Evolutionary conservation across 345 rosid genomes (phyloP).

Genomic region (Hibiscus trionum): DNA sequence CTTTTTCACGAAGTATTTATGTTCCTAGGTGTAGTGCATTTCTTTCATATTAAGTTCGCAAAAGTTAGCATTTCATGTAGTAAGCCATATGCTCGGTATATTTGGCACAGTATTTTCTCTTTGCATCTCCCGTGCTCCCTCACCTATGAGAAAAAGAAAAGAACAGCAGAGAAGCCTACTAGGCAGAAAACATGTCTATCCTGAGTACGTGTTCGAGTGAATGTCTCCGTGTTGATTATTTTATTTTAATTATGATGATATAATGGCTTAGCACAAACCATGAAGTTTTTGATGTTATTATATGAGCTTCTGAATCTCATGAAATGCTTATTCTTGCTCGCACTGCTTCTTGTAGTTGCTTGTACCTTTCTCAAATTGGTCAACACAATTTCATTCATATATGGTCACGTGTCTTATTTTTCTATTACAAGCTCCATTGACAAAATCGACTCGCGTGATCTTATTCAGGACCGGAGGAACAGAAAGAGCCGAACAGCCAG

Average conservation of each 20-base stretch:
- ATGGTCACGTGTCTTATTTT: too few species aligned
- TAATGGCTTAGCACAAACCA: not conserved
- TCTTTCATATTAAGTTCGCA: not conserved
- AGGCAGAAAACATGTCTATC: not conserved
- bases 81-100: too few species aligned
- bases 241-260: not conserved
- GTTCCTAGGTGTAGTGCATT: not conserved
- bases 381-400: not conserved
- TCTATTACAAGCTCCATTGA: not conserved
- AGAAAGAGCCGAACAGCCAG: slow-evolving; percentile 59
- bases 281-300: not conserved
- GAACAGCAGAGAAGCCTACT: not conserved
- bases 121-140: not conserved
- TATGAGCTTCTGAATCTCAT: not conserved
- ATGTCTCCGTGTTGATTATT: not conserved
- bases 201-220: not conserved
- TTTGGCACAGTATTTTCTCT: not conserved
- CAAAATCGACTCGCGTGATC: slow-evolving; percentile 1
- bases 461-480: slow-evolving; percentile 62
- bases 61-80: too few species aligned
- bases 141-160: not conserved
- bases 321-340: not conserved
- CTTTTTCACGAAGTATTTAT: not conserved
- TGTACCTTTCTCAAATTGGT: not conserved
- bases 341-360: not conserved